Conservation (phyloP, 1,139 yeast species). For the Pichia cactophila region DNA sequence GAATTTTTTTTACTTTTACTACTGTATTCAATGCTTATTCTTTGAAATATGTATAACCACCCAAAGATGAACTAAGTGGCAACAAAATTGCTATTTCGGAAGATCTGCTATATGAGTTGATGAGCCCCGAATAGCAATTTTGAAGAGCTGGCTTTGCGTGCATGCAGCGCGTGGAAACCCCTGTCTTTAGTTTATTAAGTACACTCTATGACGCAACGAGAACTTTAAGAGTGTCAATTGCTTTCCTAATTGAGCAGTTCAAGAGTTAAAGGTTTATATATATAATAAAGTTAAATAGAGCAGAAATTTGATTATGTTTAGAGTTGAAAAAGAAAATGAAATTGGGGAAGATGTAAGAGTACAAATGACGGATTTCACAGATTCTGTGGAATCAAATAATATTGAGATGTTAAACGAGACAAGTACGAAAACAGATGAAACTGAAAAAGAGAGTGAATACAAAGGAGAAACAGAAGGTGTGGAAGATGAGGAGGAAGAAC, state of each 20-base stretch:
- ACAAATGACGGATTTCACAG: neutral
- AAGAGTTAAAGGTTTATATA: neutral
- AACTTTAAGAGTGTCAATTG: neutral
- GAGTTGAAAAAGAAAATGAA: neutral
- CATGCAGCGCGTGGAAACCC: too few relatives aligned
- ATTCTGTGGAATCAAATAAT: neutral
- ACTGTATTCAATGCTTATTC: too few relatives aligned
- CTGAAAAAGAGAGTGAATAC: neutral
- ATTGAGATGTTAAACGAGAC: neutral
- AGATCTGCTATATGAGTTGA: neutral
- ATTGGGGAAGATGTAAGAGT: neutral
- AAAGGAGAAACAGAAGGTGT: too few relatives aligned
- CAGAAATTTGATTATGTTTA: neutral
- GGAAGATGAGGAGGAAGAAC: conserved; percentile 3
- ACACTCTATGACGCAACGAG: neutral
- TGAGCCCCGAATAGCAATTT: neutral
- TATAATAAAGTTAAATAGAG: too few relatives aligned
- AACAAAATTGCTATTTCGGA: neutral
- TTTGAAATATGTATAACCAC: too few relatives aligned
- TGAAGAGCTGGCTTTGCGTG: too few relatives aligned
- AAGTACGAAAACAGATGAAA: neutral
- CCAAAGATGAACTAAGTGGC: neutral
- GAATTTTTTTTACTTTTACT: neutral
- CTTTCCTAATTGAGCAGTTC: neutral
- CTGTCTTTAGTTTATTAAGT: too few relatives aligned